Conservation (phyloP, 352 stramenopile species). For the Globisporangium paddicum region DNA sequence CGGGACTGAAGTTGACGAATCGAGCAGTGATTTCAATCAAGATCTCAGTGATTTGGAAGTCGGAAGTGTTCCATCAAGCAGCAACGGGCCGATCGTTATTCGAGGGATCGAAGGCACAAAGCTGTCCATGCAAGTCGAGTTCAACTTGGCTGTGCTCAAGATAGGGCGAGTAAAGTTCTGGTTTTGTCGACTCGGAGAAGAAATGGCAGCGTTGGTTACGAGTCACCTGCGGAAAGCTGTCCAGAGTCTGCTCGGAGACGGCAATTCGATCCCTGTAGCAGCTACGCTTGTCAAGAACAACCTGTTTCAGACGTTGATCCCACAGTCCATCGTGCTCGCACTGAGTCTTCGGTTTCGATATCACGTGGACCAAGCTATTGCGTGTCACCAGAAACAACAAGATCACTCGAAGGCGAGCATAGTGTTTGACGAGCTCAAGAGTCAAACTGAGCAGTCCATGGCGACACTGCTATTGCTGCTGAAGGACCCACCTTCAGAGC, state of each 20-base stretch:
- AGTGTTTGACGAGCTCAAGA: constrained; percentile 5
- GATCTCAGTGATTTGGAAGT: background rate
- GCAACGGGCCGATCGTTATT: constrained; percentile 5
- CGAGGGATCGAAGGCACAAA: constrained; percentile 1
- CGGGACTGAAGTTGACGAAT: background rate
- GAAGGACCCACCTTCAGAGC: background rate
- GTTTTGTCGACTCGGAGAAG: constrained; percentile 56
- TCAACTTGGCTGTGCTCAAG: constrained; percentile 46
- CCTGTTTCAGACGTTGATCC: constrained; percentile 10
- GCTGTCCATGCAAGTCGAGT: constrained; percentile 5
- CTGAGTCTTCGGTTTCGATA: constrained; percentile 11
- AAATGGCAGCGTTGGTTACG: constrained; percentile 39
- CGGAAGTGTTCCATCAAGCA: background rate
- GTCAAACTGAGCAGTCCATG: background rate
- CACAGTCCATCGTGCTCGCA: constrained; percentile 7
- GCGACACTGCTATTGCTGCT: background rate
- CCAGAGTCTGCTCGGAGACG: constrained; percentile 11
- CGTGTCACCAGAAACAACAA: background rate
- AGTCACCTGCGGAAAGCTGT: constrained; percentile 31
- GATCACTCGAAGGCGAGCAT: background rate
- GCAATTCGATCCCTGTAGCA: background rate
- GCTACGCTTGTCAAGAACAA: background rate
- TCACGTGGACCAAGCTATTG: constrained; percentile 8
- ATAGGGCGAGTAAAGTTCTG: constrained; percentile 65
- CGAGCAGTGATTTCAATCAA: background rate